Conservation (phyloP, 352 stramenopile species). For the Phytopythium kandeliae region DNA sequence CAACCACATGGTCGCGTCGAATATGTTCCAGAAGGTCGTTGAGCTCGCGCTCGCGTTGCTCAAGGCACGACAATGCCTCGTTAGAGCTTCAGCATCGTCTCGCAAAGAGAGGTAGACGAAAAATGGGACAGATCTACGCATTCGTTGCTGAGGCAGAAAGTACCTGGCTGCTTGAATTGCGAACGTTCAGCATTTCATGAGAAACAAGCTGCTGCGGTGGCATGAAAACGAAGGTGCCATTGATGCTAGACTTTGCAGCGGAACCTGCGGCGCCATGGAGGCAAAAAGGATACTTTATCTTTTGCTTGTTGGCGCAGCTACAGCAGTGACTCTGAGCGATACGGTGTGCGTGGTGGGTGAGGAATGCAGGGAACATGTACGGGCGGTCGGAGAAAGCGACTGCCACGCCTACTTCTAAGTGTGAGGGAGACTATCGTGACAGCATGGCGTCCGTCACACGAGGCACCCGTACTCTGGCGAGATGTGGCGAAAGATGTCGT, state of each 20-base stretch:
- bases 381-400: neutral
- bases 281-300: constrained; percentile 6
- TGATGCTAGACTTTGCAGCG: neutral
- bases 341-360: neutral
- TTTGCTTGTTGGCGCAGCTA: constrained; percentile 1
- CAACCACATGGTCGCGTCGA: constrained; percentile 65
- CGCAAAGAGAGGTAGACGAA: no score
- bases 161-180: no score
- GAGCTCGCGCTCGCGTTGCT: constrained; percentile 54
- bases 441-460: constrained; percentile 26
- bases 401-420: constrained; percentile 2
- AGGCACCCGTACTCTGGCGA: constrained; percentile 81
- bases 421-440: neutral
- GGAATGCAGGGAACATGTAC: constrained; percentile 2
- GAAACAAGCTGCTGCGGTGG: no score
- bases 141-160: no score
- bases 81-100: no score
- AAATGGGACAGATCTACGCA: no score
- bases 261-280: neutral
- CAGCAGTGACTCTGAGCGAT: constrained; percentile 3
- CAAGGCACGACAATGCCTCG: constrained; percentile 30
- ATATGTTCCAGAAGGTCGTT: constrained; percentile 68
- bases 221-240: no score
- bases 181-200: no score
- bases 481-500: constrained; percentile 83